Evolutionary conservation across 257 asterid species (phyloP).

Genomic region (Solanum okadae): DNA sequence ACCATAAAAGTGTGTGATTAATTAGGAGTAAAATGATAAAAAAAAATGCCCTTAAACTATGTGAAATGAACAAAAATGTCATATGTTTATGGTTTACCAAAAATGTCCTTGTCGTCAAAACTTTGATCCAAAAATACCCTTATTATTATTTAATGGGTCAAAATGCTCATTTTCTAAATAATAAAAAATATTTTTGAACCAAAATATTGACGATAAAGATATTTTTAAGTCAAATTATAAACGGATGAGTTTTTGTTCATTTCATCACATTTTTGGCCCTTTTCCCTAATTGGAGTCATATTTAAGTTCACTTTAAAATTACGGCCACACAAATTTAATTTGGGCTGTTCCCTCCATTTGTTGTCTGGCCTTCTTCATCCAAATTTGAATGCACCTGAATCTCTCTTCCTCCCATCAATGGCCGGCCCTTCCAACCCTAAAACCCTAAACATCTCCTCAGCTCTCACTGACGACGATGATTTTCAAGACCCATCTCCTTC

Average conservation of each 20-base stretch:
- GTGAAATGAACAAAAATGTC: not conserved
- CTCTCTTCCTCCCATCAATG: not conserved
- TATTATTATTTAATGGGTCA: too few species aligned
- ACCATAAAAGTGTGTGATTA: not conserved
- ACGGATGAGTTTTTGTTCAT: too few species aligned
- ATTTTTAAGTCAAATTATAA: too few species aligned
- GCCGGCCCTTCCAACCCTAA: constrained; percentile 16
- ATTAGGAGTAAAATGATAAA: not conserved
- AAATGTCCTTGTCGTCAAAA: too few species aligned
- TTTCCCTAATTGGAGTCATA: too few species aligned
- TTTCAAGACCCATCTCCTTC: constrained; percentile 53
- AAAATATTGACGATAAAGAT: too few species aligned
- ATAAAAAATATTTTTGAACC: too few species aligned
- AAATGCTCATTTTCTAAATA: too few species aligned
- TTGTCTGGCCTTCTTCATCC: not conserved
- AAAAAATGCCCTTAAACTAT: too few species aligned
- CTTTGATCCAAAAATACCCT: too few species aligned
- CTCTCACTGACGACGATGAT: constrained; percentile 42
- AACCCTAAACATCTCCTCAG: constrained; percentile 13
- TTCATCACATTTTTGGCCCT: too few species aligned
- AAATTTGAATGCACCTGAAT: not conserved
- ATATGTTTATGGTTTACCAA: rapidly evolving
- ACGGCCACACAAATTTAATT: not conserved
- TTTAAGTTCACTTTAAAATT: not conserved
- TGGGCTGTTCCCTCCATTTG: not conserved